These are phyloP conservation scores for Emydomyces testavorans DNA, from an alignment of 2,329 filamentous ascomycete genomes.

Conservation along the genomic window DNA sequence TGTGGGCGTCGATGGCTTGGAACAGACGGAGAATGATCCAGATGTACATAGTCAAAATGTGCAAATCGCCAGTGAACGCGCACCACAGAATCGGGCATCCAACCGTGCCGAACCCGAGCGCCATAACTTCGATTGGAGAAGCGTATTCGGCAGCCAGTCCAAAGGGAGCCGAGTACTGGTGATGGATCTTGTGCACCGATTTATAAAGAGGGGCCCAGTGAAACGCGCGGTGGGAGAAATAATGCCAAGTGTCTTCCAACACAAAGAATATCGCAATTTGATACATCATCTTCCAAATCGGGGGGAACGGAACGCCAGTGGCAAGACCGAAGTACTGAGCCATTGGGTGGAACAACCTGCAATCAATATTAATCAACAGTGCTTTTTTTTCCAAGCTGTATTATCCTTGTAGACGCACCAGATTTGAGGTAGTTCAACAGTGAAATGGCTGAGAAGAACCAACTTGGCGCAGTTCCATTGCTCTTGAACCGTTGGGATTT, in stretches of 20 bases:
- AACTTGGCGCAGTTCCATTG: conserved; percentile 90
- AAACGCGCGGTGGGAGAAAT: conserved; percentile 85
- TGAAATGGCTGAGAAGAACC: conserved; percentile 91
- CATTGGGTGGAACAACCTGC: conserved; percentile 82
- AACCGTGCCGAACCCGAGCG: conserved; percentile 78
- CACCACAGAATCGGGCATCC: conserved; percentile 74
- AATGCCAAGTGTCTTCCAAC: conserved; percentile 95
- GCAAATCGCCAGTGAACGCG: conserved; percentile 69
- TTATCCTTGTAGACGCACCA: conserved; percentile 48
- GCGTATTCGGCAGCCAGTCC: conserved; percentile 95
- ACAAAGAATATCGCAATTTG: conserved; percentile 94
- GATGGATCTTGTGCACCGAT: conserved; percentile 95
- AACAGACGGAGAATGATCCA: conserved; percentile 91
- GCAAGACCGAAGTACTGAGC: conserved; percentile 84
- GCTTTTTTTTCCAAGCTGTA: too few relatives aligned
- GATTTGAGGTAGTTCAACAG: conserved; percentile 94
- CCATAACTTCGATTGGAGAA: conserved; percentile 92
- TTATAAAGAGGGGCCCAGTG: conserved; percentile 95
- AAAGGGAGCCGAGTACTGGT: conserved; percentile 96
- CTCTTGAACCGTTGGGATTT: conserved; percentile 83
- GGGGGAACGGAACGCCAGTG: conserved; percentile 80
- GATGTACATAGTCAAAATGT: conserved; percentile 93
- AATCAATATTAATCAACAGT: not conserved
- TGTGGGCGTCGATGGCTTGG: conserved; percentile 96
- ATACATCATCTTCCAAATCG: conserved; percentile 70